phyloP scores from a whole-genome alignment of 768 basidiomycete genomes.

The Rhizopogon vinicolor region DNA sequence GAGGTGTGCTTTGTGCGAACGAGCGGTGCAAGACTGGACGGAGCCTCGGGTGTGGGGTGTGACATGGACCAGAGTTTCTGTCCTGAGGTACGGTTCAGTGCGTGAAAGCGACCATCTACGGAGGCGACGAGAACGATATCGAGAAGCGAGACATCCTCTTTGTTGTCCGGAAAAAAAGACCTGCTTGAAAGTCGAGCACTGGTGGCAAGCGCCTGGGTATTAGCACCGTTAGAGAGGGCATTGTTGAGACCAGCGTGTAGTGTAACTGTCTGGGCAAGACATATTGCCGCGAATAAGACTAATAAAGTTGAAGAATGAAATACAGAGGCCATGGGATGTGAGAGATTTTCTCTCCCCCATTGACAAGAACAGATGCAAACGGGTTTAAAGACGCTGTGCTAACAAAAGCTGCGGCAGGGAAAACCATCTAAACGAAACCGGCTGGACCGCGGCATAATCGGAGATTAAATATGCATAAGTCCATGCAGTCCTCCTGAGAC shows the following conservation, averaged over 20 bases:
- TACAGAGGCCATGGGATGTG: conserved; percentile 32
- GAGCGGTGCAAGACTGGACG: conserved; percentile 64
- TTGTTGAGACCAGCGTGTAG: conserved; percentile 18
- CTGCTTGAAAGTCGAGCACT: conserved; percentile 12
- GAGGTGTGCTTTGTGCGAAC: conserved; percentile 66
- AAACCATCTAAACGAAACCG: background rate
- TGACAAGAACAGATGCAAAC: conserved; percentile 8
- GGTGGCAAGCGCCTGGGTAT: conserved; percentile 9
- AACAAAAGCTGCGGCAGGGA: background rate
- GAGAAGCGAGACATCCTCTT: conserved; percentile 56
- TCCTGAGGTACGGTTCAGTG: conserved; percentile 83
- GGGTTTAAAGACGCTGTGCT: background rate
- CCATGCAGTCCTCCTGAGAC: background rate
- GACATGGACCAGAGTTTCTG: conserved; percentile 86
- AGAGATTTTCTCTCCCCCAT: conserved; percentile 18
- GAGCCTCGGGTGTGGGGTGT: conserved; percentile 42
- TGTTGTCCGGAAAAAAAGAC: conserved; percentile 9
- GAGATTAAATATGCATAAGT: background rate
- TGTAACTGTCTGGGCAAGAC: conserved; percentile 28
- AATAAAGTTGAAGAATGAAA: conserved; percentile 19
- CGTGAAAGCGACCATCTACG: conserved; percentile 93
- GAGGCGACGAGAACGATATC: conserved; percentile 89
- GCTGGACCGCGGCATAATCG: background rate
- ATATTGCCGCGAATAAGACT: conserved; percentile 23
- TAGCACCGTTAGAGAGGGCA: conserved; percentile 22